Evolutionary conservation across 345 rosid genomes (phyloP).

Genomic region (Eucalyptus regnans): DNA sequence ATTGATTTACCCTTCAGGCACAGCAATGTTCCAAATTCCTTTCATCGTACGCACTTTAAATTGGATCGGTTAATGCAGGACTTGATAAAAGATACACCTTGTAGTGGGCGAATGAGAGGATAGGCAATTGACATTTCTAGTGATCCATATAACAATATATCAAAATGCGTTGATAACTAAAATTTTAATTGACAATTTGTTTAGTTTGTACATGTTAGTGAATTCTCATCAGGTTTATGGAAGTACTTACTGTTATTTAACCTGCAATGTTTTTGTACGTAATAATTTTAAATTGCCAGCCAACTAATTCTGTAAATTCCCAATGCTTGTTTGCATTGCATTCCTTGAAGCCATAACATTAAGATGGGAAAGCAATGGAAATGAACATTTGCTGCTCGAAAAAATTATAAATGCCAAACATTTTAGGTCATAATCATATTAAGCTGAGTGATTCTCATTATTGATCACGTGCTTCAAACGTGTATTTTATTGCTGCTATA

Average conservation of each 20-base stretch:
- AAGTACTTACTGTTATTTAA: neutral
- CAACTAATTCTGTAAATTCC: neutral
- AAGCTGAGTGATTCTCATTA: neutral
- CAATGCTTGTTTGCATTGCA: neutral
- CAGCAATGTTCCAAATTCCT: neutral
- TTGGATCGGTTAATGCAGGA: neutral
- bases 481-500: neutral
- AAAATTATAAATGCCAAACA: neutral
- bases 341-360: neutral
- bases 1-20: neutral
- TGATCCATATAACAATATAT: neutral
- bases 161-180: neutral
- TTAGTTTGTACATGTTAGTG: neutral
- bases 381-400: neutral
- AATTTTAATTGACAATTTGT: neutral
- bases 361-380: neutral
- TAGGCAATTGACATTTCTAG: neutral
- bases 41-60: neutral
- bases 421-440: neutral
- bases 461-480: neutral
- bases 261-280: neutral
- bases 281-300: neutral
- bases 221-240: neutral
- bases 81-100: neutral
- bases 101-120: neutral